Evolutionary conservation across 352 stramenopile genomes (phyloP).

Genomic region (Phytophthora cactorum): DNA sequence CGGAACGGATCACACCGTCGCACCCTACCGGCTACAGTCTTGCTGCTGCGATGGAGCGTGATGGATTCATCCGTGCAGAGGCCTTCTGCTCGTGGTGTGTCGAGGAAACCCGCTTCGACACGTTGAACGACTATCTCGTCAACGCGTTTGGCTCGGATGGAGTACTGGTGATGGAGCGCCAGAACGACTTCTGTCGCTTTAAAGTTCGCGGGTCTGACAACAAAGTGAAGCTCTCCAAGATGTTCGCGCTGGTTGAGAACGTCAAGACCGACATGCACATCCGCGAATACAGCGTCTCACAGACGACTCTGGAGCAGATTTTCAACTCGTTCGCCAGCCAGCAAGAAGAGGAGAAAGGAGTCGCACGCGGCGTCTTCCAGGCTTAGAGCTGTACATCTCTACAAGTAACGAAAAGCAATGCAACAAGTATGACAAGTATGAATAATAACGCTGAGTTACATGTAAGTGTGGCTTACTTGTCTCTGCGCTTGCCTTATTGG

Average conservation of each 20-base stretch:
- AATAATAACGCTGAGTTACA: constrained; percentile 12
- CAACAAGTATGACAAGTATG: not conserved
- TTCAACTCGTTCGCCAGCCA: constrained; percentile 92
- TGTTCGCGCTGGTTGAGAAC: constrained; percentile 68
- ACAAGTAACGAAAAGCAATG: not conserved
- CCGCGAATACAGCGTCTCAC: constrained; percentile 86
- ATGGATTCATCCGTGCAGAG: constrained; percentile 43
- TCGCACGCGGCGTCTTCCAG: constrained; percentile 46
- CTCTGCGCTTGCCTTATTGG: constrained; percentile 12
- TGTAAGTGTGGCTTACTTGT: not conserved
- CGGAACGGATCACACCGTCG: constrained; percentile 36
- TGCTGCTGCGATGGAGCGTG: constrained; percentile 47
- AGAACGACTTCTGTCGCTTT: constrained; percentile 77
- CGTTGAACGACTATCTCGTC: constrained; percentile 56
- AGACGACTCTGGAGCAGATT: constrained; percentile 93
- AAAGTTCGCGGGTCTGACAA: constrained; percentile 50
- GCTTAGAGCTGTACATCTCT: constrained; percentile 11
- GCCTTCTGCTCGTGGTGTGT: constrained; percentile 67
- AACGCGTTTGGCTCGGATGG: constrained; percentile 31
- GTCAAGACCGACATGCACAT: constrained; percentile 58
- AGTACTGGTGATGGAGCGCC: constrained; percentile 50
- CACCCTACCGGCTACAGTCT: constrained; percentile 70
- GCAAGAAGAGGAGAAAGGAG: constrained; percentile 71
- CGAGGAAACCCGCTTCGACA: constrained; percentile 43
- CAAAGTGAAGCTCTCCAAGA: constrained; percentile 54